These are phyloP conservation scores for Kuraishia molischiana DNA, from an alignment of 805 yeast genomes.

Conservation along the genomic window DNA sequence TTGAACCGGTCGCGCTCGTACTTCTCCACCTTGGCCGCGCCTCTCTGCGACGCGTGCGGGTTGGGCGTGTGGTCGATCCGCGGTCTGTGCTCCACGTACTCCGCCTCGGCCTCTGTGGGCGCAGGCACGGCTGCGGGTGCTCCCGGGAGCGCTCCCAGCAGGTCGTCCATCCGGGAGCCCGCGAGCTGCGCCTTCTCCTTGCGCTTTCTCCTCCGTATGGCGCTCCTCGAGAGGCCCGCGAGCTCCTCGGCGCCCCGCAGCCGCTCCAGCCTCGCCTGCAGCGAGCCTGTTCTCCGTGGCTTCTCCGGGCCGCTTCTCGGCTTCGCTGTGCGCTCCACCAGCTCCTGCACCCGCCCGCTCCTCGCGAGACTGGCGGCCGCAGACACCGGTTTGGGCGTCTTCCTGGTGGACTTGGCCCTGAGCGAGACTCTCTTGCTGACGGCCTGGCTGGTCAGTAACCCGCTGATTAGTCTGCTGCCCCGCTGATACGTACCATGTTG, in stretches of 20 bases:
- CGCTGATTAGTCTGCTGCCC: no score
- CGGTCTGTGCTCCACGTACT: slow-evolving; percentile 19
- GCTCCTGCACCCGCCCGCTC: neutral
- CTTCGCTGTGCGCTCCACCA: neutral
- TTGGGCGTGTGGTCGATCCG: slow-evolving; percentile 23
- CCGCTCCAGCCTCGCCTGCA: slow-evolving; percentile 26
- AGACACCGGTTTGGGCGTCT: slow-evolving; percentile 13
- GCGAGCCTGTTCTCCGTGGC: slow-evolving; percentile 27
- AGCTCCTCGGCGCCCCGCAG: slow-evolving; percentile 18
- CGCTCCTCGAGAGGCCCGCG: slow-evolving; percentile 55
- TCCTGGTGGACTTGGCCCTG: slow-evolving; percentile 28
- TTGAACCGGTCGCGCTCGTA: slow-evolving; percentile 53
- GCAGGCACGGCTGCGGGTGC: slow-evolving; percentile 15
- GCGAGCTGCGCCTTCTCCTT: slow-evolving; percentile 49
- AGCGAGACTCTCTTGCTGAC: slow-evolving; percentile 37
- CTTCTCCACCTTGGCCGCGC: slow-evolving; percentile 42
- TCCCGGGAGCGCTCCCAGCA: slow-evolving; percentile 41
- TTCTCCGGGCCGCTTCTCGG: slow-evolving; percentile 6
- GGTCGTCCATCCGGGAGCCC: slow-evolving; percentile 55
- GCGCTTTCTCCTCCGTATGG: slow-evolving; percentile 55
- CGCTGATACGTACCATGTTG: no score
- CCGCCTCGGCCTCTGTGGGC: slow-evolving; percentile 8
- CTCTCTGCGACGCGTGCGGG: slow-evolving; percentile 22
- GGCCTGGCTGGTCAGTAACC: no score
- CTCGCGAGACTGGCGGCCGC: slow-evolving; percentile 12